Base-by-base conservation (phyloP, 2,329 filamentous ascomycete species). In the Talaromyces marneffei region DNA sequence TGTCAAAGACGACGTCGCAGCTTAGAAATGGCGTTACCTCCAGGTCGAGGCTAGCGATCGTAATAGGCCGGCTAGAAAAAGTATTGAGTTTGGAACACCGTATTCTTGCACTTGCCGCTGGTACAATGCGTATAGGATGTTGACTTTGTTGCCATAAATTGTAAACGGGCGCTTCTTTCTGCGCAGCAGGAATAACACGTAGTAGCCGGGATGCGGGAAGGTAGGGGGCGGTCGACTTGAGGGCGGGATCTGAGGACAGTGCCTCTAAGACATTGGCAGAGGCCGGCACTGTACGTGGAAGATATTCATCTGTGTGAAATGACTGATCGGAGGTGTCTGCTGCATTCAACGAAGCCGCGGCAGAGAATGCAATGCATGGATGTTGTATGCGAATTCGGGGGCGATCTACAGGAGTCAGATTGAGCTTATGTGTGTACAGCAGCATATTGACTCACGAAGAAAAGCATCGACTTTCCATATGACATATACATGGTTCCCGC, bases 231-330 rank as follows among this genome's bases (percentile, higher is more conserved):
- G 77, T 75, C 25, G 76, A 74, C n/a, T 69, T 69, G 31, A 82
- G 70, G 2, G 75, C 74, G 46, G 80, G 79, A 63, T 83, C 80
- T 48, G 74, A 76, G 23, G 79, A 77, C 57, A 86, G 78, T 3
- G 84, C 75, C 64, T 85, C 80, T 9, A 87, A 75, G 16, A 87
- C 76, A 63, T 86, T 87, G 9, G 79, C 73, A 0, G 84, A 82
- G n/a, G 82, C 76, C 5, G 83, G 82, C n/a, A 82, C 74, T 50
- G 80, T 75, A 53, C 81, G 80, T 16, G 80, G 78, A 6, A 86
- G 75, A 65, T 84, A 83, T 53, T 81, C 78, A 64, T 82, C 79
- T 35, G 80, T 75, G 4, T 70, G 65, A 20, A 72, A 66, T 29
- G 72, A 71, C 60, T 70, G 69, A 56, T 73, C 71, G n/a, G 72